Percentiles rank a stretch among this genome's conserved stretches.
These are phyloP conservation scores for Ochetophila trinervis DNA, from an alignment of 306 rosid species.

Conservation along the genomic window DNA sequence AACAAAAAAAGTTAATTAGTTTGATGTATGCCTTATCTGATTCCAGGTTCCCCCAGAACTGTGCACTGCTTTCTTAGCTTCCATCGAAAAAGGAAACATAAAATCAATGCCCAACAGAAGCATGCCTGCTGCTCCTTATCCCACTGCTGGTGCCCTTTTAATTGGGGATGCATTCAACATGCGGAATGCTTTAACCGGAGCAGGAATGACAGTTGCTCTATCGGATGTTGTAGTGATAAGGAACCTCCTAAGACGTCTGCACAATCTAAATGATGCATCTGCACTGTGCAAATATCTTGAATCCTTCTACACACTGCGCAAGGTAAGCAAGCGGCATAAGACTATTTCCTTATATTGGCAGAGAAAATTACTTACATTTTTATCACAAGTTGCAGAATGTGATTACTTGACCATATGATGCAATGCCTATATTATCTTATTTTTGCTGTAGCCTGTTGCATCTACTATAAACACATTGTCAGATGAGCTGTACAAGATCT, in stretches of 20 bases:
- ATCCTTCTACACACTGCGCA: slow-evolving; percentile 53
- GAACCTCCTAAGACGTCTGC: slow-evolving; percentile 48
- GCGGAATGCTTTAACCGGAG: slow-evolving; percentile 33
- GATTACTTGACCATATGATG: neutral
- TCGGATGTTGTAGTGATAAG: slow-evolving; percentile 38
- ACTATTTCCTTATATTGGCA: neutral
- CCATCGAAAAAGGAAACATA: slow-evolving; percentile 20
- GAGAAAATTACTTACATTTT: too few relatives aligned
- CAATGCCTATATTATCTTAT: neutral
- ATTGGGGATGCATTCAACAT: slow-evolving; percentile 36
- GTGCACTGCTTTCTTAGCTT: slow-evolving; percentile 18
- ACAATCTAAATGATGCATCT: slow-evolving; percentile 43
- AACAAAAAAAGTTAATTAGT: too few relatives aligned
- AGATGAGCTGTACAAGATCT: slow-evolving; percentile 24
- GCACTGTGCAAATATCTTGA: slow-evolving; percentile 53
- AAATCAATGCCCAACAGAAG: slow-evolving; percentile 28
- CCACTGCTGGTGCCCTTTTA: slow-evolving; percentile 32
- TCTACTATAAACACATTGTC: slow-evolving; percentile 63
- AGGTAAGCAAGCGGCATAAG: slow-evolving; percentile 23
- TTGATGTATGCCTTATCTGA: neutral
- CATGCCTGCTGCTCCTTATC: slow-evolving; percentile 30
- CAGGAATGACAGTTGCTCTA: slow-evolving; percentile 47
- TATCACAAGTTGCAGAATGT: too few relatives aligned
- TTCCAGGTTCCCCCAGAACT: slow-evolving; percentile 31
- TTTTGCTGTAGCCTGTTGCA: slow-evolving; percentile 58